phyloP scores from a whole-genome alignment of 345 rosid species.

The Murraya koenigii region DNA sequence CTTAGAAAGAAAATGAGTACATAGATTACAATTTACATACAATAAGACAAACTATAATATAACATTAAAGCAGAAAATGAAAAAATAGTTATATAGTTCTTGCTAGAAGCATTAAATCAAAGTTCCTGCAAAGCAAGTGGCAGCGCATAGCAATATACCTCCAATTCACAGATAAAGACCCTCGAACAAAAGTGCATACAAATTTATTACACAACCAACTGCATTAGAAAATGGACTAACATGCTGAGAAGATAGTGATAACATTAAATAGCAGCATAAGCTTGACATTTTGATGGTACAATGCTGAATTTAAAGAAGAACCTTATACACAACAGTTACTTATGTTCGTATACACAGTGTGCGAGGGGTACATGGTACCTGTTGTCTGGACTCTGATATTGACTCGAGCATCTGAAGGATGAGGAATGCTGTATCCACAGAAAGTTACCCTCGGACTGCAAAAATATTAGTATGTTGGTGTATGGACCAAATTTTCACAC shows the following conservation, averaged over 20 bases:
- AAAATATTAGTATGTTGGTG: not conserved
- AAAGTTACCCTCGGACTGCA: slow-evolving; percentile 77
- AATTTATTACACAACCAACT: not conserved
- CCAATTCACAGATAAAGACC: not conserved
- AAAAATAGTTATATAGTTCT: not conserved
- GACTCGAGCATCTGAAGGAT: slow-evolving; percentile 84
- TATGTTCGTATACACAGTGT: not conserved
- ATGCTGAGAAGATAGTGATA: not conserved
- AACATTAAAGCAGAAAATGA: not conserved
- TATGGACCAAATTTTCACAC: not conserved
- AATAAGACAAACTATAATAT: not conserved
- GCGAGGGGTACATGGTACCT: slow-evolving; percentile 41
- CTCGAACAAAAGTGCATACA: not conserved
- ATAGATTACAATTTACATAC: not conserved
- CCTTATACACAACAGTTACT: not conserved
- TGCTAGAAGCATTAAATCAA: not conserved
- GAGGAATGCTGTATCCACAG: slow-evolving; percentile 85
- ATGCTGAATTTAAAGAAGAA: not conserved
- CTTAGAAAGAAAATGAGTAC: not conserved
- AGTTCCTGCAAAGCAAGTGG: not conserved
- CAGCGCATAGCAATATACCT: not conserved
- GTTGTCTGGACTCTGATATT: slow-evolving; percentile 86
- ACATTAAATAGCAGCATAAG: too few relatives aligned
- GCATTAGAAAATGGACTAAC: not conserved
- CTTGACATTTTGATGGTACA: not conserved